A percentile compares a stretch with the other conserved stretches of the same genome.
Evolutionary conservation across 257 asterid species (phyloP).

Genomic region (Nicotiana benthamiana): DNA sequence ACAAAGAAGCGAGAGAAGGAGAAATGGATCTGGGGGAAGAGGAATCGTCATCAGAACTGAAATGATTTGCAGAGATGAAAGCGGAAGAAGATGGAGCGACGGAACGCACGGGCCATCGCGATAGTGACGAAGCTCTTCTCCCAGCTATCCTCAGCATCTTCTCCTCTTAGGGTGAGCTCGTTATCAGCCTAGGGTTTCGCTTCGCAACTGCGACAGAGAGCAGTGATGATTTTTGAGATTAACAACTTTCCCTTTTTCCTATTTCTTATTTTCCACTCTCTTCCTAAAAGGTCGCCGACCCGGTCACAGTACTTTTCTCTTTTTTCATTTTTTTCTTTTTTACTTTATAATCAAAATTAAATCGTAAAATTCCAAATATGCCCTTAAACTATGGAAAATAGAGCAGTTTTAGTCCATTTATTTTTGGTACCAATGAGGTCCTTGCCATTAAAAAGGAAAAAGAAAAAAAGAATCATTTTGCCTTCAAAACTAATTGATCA

Average conservation of each 20-base stretch:
- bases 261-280: neutral
- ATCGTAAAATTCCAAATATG: too few species aligned
- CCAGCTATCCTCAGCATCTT: neutral
- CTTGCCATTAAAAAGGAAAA: too few species aligned
- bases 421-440: too few species aligned
- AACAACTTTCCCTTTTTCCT: neutral
- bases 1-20: neutral
- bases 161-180: neutral
- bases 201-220: neutral
- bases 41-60: neutral
- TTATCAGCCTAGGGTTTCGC: neutral
- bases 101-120: neutral
- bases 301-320: neutral
- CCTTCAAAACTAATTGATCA: too few species aligned
- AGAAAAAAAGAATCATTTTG: too few species aligned
- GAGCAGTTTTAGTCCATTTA: too few species aligned
- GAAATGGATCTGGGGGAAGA: neutral
- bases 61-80: neutral
- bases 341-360: too few species aligned
- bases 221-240: neutral
- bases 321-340: too few species aligned
- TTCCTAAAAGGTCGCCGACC: neutral
- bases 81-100: neutral
- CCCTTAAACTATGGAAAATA: too few species aligned
- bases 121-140: neutral